Evolutionary conservation across 345 rosid species (phyloP).

Genomic region (Angophora floribunda): DNA sequence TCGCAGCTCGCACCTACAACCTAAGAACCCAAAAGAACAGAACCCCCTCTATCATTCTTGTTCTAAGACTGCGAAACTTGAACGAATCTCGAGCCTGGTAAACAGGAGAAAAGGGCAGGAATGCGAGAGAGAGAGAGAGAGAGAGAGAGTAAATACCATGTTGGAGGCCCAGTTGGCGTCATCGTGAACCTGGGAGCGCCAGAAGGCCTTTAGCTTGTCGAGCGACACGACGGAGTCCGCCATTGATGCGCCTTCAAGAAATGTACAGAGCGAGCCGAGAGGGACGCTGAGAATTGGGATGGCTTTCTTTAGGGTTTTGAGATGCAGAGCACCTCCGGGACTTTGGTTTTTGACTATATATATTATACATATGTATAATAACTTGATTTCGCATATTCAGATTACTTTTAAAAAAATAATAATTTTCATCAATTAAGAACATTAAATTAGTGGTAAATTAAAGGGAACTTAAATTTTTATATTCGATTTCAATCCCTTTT

Average conservation of each 20-base stretch:
- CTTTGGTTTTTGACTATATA: too few species aligned
- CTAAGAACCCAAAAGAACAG: neutral
- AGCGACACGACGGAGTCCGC: conserved; percentile 31
- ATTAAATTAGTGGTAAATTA: neutral
- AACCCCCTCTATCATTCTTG: neutral
- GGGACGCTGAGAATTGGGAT: too few species aligned
- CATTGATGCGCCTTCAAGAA: conserved; percentile 18
- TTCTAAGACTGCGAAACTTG: neutral
- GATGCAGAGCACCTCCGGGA: too few species aligned
- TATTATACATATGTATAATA: neutral
- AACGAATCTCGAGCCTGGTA: neutral
- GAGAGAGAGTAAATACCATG: conserved; percentile 14
- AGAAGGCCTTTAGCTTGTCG: conserved; percentile 44
- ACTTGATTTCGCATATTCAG: neutral
- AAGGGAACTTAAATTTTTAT: neutral
- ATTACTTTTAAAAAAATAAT: neutral
- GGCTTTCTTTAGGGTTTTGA: too few species aligned
- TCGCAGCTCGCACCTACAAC: neutral
- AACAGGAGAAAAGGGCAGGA: neutral
- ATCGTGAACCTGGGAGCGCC: conserved; percentile 57
- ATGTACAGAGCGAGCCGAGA: neutral
- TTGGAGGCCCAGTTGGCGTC: conserved; percentile 73
- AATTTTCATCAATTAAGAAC: neutral
- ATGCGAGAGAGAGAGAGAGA: neutral
- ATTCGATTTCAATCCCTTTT: rapidly evolving